phyloP scores from a whole-genome alignment of 2,329 filamentous ascomycete species.

The Ophiostoma himal-ulmi region DNA sequence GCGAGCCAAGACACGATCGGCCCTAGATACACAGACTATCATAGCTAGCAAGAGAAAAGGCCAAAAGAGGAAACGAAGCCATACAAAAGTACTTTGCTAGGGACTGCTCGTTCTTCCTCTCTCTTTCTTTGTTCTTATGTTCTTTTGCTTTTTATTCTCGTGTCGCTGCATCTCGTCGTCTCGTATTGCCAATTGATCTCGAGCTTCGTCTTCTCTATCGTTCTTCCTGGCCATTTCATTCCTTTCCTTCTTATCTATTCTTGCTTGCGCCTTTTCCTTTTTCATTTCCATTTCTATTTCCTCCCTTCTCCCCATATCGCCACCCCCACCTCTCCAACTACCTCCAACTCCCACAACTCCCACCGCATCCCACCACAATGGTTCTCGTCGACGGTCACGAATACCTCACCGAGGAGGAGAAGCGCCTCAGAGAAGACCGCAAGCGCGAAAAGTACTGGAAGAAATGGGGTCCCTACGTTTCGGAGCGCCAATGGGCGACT shows the following conservation, averaged over 20 bases:
- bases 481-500: conserved; percentile 93
- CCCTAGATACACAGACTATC: not conserved
- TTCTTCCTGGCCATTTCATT: not conserved
- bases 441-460: conserved; percentile 91
- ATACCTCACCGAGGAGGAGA: conserved; percentile 84
- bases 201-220: not conserved
- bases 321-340: not conserved
- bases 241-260: not conserved
- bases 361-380: conserved; percentile 49
- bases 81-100: conserved; percentile 8
- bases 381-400: conserved; percentile 84
- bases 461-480: conserved; percentile 92
- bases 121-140: not conserved
- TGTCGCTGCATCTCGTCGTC: not conserved
- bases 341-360: not conserved
- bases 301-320: not conserved
- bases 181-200: not conserved
- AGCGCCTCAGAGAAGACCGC: conserved; percentile 78
- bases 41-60: conserved; percentile 2
- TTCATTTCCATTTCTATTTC: not conserved
- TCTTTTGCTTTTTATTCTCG: not conserved
- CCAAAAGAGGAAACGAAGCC: not conserved
- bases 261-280: not conserved
- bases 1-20: not conserved
- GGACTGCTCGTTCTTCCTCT: not conserved